Conservation (phyloP, 495 filamentous ascomycete genomes). For the Penicillium samsonianum region DNA sequence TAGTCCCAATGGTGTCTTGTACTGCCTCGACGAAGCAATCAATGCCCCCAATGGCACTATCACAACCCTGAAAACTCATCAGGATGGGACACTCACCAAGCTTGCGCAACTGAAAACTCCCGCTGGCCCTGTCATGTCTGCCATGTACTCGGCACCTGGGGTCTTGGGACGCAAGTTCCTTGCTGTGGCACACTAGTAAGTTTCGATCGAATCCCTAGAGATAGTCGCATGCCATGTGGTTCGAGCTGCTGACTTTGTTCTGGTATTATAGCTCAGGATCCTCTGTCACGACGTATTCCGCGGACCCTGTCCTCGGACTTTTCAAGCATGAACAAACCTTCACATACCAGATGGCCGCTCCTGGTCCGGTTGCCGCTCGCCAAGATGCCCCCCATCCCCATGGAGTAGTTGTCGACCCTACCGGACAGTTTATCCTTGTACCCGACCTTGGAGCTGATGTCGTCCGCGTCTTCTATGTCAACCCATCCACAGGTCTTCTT, state of each 20-base stretch:
- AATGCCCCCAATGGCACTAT: slow-evolving; percentile 21
- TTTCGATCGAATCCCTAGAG: not conserved
- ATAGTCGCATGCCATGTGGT: not conserved
- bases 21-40: slow-evolving; percentile 26
- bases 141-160: slow-evolving; percentile 18
- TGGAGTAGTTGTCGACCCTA: slow-evolving; percentile 61
- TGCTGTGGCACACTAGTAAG: slow-evolving; percentile 38
- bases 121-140: slow-evolving; percentile 23
- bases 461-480: slow-evolving; percentile 56
- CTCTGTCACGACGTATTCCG: slow-evolving; percentile 23
- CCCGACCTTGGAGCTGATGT: slow-evolving; percentile 68
- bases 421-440: slow-evolving; percentile 56
- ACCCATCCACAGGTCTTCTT: slow-evolving; percentile 27
- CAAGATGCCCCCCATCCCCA: slow-evolving; percentile 66
- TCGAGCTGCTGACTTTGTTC: not conserved
- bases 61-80: slow-evolving; percentile 17
- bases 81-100: slow-evolving; percentile 17
- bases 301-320: slow-evolving; percentile 14
- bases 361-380: slow-evolving; percentile 47
- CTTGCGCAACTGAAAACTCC: slow-evolving; percentile 16
- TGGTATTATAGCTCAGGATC: slow-evolving; percentile 16
- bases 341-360: slow-evolving; percentile 45
- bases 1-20: slow-evolving; percentile 11
- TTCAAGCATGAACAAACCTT: slow-evolving; percentile 42
- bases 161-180: slow-evolving; percentile 14